Percentiles rank a stretch among this genome's conserved stretches.
Evolutionary conservation across 495 filamentous ascomycete genomes (phyloP).

Genomic region (Aspergillus avenaceus): DNA sequence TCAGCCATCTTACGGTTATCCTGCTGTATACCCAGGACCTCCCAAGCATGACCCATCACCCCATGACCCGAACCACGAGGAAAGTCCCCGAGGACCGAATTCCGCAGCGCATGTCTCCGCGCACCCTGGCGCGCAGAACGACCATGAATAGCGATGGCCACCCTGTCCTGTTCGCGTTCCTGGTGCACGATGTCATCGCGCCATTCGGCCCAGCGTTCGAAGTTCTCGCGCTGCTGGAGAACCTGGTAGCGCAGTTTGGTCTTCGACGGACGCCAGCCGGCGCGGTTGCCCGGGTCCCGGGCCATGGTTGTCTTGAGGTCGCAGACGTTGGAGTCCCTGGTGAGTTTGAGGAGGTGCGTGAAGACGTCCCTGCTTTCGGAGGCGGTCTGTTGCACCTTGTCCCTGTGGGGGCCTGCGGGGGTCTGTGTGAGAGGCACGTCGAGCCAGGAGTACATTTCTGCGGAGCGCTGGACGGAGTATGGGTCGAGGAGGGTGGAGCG

Average conservation of each 20-base stretch:
- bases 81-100: constrained; percentile 26
- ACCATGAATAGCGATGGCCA: constrained; percentile 33
- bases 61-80: constrained; percentile 36
- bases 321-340: constrained; percentile 53
- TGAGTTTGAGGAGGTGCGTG: constrained; percentile 65
- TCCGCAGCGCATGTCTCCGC: constrained; percentile 25
- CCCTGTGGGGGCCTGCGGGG: constrained; percentile 43
- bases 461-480: constrained; percentile 51
- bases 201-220: constrained; percentile 59
- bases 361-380: constrained; percentile 69
- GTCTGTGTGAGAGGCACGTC: constrained; percentile 56
- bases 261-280: constrained; percentile 57
- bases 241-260: constrained; percentile 55
- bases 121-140: constrained; percentile 25
- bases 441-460: constrained; percentile 52
- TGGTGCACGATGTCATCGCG: constrained; percentile 48
- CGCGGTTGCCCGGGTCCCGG: constrained; percentile 43
- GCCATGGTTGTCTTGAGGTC: constrained; percentile 48
- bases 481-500: constrained; percentile 60
- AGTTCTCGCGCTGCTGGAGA: constrained; percentile 57
- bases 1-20: constrained; percentile 25
- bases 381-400: constrained; percentile 55
- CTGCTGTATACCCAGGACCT: constrained; percentile 42
- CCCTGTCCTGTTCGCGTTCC: constrained; percentile 40
- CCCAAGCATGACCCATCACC: constrained; percentile 45